Evolutionary conservation across 2,329 filamentous ascomycete genomes (phyloP).

Genomic region (Endocalyx cinctus): DNA sequence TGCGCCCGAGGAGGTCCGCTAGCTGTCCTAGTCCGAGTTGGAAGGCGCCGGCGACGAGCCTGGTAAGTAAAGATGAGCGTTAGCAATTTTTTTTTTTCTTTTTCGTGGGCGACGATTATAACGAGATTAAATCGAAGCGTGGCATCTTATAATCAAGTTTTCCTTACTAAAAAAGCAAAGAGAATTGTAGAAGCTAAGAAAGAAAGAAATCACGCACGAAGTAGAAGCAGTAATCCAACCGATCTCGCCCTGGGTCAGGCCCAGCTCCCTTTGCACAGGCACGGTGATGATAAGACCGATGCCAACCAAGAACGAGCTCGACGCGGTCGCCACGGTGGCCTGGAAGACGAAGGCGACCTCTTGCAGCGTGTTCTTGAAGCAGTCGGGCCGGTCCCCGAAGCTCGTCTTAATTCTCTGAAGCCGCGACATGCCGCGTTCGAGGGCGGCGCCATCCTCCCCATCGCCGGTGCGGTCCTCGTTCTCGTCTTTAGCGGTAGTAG

Average conservation of each 20-base stretch:
- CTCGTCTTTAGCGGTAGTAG: constrained; percentile 4
- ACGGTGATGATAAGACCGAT: constrained; percentile 58
- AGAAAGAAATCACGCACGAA: constrained; percentile 35
- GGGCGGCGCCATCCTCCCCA: constrained; percentile 4
- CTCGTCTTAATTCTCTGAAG: constrained; percentile 18
- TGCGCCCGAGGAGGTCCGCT: constrained; percentile 63
- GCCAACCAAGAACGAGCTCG: constrained; percentile 55
- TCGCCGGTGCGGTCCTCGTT: neutral
- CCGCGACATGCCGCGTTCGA: constrained; percentile 12
- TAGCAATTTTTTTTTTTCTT: too few relatives aligned
- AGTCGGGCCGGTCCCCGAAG: constrained; percentile 43
- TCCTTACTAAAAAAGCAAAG: too few relatives aligned
- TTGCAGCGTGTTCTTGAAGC: constrained; percentile 58
- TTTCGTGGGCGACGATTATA: too few relatives aligned
- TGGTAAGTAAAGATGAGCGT: too few relatives aligned
- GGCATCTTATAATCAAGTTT: too few relatives aligned
- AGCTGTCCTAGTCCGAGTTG: constrained; percentile 63
- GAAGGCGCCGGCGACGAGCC: constrained; percentile 58
- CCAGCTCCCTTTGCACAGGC: constrained; percentile 53
- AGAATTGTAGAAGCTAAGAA: neutral
- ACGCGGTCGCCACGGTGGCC: constrained; percentile 63
- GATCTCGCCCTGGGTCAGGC: constrained; percentile 61
- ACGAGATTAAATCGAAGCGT: too few relatives aligned
- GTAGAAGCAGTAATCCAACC: constrained; percentile 64
- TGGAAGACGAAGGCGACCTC: constrained; percentile 63